Conservation (phyloP, 2,329 filamentous ascomycete genomes). For the Calonectria hongkongensis region DNA sequence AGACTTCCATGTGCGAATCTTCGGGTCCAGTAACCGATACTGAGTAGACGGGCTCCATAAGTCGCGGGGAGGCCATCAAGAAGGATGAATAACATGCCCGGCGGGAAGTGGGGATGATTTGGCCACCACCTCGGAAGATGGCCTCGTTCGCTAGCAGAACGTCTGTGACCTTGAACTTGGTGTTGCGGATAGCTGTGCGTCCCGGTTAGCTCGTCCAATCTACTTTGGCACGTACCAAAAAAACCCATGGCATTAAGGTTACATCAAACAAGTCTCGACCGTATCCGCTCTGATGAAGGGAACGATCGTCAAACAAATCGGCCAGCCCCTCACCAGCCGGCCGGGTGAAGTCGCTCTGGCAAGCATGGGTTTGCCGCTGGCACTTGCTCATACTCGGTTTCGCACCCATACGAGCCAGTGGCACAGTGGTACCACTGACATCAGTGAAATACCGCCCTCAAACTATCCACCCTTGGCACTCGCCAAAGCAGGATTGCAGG, state of each 20-base stretch:
- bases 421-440: conserved; percentile 47
- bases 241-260: conserved; percentile 26
- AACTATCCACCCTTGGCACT: conserved; percentile 41
- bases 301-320: conserved; percentile 47
- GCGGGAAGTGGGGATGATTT: conserved; percentile 96
- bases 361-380: conserved; percentile 31
- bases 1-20: conserved; percentile 90
- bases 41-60: conserved; percentile 97
- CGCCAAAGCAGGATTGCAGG: conserved; percentile 43
- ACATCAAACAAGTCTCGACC: conserved; percentile 38
- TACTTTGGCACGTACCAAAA: conserved; percentile 19
- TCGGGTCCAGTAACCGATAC: conserved; percentile 95
- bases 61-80: conserved; percentile 94
- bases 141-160: conserved; percentile 90
- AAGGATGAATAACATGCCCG: conserved; percentile 97
- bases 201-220: conserved; percentile 50
- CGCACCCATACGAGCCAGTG: conserved; percentile 31
- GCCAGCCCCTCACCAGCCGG: conserved; percentile 37
- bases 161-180: conserved; percentile 97
- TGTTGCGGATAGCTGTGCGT: conserved; percentile 89
- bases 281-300: conserved; percentile 46
- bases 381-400: conserved; percentile 37
- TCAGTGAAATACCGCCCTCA: conserved; percentile 40
- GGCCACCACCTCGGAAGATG: conserved; percentile 95
- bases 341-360: conserved; percentile 45